Percentiles rank a stretch among this genome's conserved stretches.
Conservation (phyloP, 2,329 filamentous ascomycete species). For the Clonostachys byssicola region DNA sequence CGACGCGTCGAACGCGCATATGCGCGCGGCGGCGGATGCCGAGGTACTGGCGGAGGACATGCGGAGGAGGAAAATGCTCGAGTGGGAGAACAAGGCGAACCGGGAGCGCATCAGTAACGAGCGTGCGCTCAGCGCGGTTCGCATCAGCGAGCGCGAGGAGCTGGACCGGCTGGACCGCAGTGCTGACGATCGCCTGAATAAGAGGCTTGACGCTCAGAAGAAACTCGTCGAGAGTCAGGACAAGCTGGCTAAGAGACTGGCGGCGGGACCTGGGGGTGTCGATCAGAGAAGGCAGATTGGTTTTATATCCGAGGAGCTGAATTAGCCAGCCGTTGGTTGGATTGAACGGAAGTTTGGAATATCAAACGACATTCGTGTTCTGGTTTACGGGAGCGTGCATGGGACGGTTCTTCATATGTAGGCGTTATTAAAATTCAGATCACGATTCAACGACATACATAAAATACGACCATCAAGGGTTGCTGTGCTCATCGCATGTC, state of each 20-base stretch:
- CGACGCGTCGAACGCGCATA: constrained; percentile 36
- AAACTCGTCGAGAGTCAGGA: constrained; percentile 45
- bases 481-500: no score
- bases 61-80: constrained; percentile 36
- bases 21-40: constrained; percentile 37
- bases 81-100: constrained; percentile 43
- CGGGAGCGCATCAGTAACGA: constrained; percentile 41
- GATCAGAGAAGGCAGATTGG: constrained; percentile 45
- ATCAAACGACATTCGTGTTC: no score
- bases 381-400: no score
- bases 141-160: constrained; percentile 45
- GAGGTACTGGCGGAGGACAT: constrained; percentile 40
- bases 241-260: constrained; percentile 34
- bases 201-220: constrained; percentile 44
- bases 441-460: no score
- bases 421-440: no score
- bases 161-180: constrained; percentile 41
- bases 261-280: constrained; percentile 22
- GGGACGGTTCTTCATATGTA: no score
- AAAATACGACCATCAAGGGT: no score
- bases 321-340: constrained; percentile 14
- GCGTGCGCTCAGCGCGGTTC: constrained; percentile 42
- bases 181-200: constrained; percentile 38
- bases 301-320: constrained; percentile 46
- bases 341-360: no score